These are phyloP conservation scores for Gleditsia sinensis DNA, from an alignment of 306 rosid genomes.

Conservation along the genomic window DNA sequence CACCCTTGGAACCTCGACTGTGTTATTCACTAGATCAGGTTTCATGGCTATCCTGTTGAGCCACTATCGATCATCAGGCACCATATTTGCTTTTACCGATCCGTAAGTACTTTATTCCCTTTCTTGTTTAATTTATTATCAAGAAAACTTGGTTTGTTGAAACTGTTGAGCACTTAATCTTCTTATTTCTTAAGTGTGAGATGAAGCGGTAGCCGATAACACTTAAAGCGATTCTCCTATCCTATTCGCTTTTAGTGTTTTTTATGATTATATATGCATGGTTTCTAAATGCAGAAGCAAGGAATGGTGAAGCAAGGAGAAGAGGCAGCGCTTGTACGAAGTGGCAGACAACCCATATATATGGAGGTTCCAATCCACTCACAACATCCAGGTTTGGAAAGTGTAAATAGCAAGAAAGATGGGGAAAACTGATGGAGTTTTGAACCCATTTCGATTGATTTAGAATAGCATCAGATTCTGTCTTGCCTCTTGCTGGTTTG, in stretches of 20 bases:
- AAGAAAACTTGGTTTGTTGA: background rate
- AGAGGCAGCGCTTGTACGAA: slow-evolving; percentile 93
- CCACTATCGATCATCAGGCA: slow-evolving; percentile 92
- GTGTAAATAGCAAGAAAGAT: slow-evolving; percentile 36
- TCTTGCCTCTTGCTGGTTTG: slow-evolving; percentile 23
- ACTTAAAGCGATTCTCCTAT: no score
- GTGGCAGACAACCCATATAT: slow-evolving; percentile 98
- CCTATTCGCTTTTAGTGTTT: background rate
- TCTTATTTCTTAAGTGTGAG: background rate
- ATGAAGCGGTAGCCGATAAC: no score
- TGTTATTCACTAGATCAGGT: slow-evolving; percentile 92
- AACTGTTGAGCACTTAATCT: background rate
- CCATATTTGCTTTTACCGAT: slow-evolving; percentile 88
- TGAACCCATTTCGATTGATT: background rate
- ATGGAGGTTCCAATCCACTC: slow-evolving; percentile 98
- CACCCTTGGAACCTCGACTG: slow-evolving; percentile 94
- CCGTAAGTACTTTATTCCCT: slow-evolving; percentile 64
- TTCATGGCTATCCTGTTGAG: slow-evolving; percentile 89
- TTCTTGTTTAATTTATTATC: background rate
- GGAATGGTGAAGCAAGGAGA: slow-evolving; percentile 97
- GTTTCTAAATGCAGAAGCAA: slow-evolving; percentile 60
- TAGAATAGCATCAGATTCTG: background rate
- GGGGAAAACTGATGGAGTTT: slow-evolving; percentile 20
- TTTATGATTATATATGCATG: slow-evolving; percentile 9
- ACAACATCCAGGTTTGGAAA: slow-evolving; percentile 90